Conservation (phyloP, 306 rosid genomes). For the Senna tora region DNA sequence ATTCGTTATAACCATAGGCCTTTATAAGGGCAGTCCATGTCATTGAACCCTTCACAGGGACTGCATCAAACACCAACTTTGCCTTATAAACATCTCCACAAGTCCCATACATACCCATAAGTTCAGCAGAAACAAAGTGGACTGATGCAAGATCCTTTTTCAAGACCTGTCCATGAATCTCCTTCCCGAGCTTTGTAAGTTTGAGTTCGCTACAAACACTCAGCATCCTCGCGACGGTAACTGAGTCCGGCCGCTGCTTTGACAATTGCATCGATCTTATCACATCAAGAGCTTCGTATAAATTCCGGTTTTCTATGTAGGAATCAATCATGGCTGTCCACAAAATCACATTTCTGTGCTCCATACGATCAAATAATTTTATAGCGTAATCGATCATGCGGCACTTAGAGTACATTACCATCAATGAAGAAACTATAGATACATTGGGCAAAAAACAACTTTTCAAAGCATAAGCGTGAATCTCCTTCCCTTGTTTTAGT, state of each 20-base stretch:
- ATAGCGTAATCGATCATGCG: slow-evolving; percentile 57
- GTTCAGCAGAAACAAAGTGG: slow-evolving; percentile 66
- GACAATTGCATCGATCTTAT: slow-evolving; percentile 70
- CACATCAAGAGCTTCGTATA: slow-evolving; percentile 56
- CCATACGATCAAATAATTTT: slow-evolving; percentile 58
- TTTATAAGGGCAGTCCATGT: slow-evolving; percentile 80
- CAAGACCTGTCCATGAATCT: slow-evolving; percentile 74
- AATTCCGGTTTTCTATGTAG: slow-evolving; percentile 48
- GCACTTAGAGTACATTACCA: slow-evolving; percentile 81
- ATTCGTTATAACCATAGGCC: slow-evolving; percentile 59
- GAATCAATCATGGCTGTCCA: slow-evolving; percentile 92
- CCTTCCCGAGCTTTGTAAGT: slow-evolving; percentile 67
- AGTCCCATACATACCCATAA: slow-evolving; percentile 68
- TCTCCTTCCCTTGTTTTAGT: slow-evolving; percentile 66
- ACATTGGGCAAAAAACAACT: slow-evolving; percentile 71
- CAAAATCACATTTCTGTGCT: slow-evolving; percentile 60
- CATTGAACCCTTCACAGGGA: slow-evolving; percentile 74
- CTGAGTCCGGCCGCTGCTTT: slow-evolving; percentile 69
- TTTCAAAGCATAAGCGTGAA: slow-evolving; percentile 80
- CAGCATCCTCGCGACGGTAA: slow-evolving; percentile 65
- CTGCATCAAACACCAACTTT: slow-evolving; percentile 51
- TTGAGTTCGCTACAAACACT: slow-evolving; percentile 57
- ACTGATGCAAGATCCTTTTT: slow-evolving; percentile 54
- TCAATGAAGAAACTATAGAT: slow-evolving; percentile 63
- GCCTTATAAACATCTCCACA: slow-evolving; percentile 59